phyloP scores from a whole-genome alignment of 768 basidiomycete species.

The Tulasnella calospora region DNA sequence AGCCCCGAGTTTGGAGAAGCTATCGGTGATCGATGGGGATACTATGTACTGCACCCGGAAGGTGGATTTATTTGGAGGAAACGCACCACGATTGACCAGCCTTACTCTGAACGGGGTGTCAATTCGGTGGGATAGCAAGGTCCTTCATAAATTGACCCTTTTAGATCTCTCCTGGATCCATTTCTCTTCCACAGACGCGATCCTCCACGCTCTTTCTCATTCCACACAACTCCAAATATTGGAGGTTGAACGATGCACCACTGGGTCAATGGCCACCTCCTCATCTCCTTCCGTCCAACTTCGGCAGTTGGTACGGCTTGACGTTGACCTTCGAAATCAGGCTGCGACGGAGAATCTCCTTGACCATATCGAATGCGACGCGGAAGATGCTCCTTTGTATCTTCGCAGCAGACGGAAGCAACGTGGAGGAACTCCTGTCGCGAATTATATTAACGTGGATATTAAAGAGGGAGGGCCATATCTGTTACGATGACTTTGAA shows the following conservation, averaged over 20 bases:
- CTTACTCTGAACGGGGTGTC: not conserved
- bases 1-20: not conserved
- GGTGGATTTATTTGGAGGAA: not conserved
- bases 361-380: not conserved
- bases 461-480: too few species aligned
- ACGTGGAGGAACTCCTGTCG: not conserved
- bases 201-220: not conserved
- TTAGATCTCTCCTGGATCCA: not conserved
- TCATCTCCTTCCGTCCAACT: not conserved
- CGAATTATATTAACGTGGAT: too few species aligned
- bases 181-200: not conserved
- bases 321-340: not conserved
- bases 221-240: not conserved
- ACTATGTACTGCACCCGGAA: not conserved
- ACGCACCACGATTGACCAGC: not conserved
- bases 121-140: not conserved
- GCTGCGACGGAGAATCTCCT: not conserved
- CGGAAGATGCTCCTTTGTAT: not conserved
- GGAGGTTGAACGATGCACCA: not conserved
- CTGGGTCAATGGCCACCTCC: not conserved
- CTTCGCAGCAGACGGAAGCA: not conserved
- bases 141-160: not conserved
- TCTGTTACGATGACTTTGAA: too few species aligned
- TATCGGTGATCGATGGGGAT: not conserved
- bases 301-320: not conserved